Evolutionary conservation across 805 yeast species (phyloP).

Genomic region (Barnettozyma vustinii): DNA sequence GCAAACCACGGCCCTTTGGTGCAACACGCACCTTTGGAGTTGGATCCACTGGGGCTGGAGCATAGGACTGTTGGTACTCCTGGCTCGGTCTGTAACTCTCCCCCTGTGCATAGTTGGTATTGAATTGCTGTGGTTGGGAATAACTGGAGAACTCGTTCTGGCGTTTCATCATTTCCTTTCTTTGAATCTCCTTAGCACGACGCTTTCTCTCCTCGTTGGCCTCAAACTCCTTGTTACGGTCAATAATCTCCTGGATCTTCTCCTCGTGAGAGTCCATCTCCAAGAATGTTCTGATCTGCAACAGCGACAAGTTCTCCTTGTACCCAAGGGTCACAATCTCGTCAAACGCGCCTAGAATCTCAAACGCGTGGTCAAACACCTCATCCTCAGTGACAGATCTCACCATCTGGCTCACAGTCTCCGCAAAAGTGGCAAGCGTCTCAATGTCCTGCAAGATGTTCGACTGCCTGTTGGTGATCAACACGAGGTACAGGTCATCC

Average conservation of each 20-base stretch:
- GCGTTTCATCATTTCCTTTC: slow-evolving; percentile 65
- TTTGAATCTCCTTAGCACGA: slow-evolving; percentile 85
- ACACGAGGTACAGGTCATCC: slow-evolving; percentile 86
- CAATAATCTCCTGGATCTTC: slow-evolving; percentile 96
- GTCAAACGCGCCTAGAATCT: slow-evolving; percentile 85
- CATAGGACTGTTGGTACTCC: slow-evolving; percentile 14
- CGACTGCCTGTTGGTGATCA: slow-evolving; percentile 85
- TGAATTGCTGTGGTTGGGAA: not conserved
- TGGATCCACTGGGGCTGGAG: slow-evolving; percentile 23
- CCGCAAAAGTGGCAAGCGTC: slow-evolving; percentile 80
- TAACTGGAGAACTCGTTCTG: slow-evolving; percentile 25
- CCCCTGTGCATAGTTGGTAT: not conserved
- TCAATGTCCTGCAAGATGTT: slow-evolving; percentile 93
- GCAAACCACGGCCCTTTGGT: slow-evolving; percentile 66
- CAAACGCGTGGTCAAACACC: slow-evolving; percentile 79
- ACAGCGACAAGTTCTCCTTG: slow-evolving; percentile 75
- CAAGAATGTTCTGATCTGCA: slow-evolving; percentile 83
- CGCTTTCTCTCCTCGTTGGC: slow-evolving; percentile 97
- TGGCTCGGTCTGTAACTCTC: slow-evolving; percentile 11
- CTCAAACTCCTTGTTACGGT: slow-evolving; percentile 92
- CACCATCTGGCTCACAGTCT: slow-evolving; percentile 70
- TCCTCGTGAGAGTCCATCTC: slow-evolving; percentile 99
- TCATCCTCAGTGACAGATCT: slow-evolving; percentile 75
- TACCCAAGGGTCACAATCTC: slow-evolving; percentile 88
- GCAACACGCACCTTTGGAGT: slow-evolving; percentile 27